These are phyloP conservation scores for Theobroma grandiflorum DNA, from an alignment of 441 rosid genomes.

Conservation along the genomic window DNA sequence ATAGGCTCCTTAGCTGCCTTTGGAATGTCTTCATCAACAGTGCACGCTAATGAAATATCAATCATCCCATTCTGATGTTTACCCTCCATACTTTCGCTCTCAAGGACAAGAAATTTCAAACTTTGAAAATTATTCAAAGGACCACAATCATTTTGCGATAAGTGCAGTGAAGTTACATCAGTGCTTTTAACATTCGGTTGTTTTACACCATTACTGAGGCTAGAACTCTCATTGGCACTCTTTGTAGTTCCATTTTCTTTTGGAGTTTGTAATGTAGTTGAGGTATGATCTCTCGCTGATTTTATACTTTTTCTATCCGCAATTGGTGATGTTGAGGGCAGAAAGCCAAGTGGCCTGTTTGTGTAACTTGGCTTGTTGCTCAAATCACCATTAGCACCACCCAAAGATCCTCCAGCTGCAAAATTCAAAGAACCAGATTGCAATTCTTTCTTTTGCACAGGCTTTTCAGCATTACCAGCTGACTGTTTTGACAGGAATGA, in stretches of 20 bases:
- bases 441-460: slow-evolving; percentile 43
- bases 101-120: slow-evolving; percentile 61
- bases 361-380: slow-evolving; percentile 35
- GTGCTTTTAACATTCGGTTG: slow-evolving; percentile 41
- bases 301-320: slow-evolving; percentile 41
- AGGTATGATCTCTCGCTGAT: slow-evolving; percentile 30
- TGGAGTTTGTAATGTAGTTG: slow-evolving; percentile 33
- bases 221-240: slow-evolving; percentile 30
- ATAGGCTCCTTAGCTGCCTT: slow-evolving; percentile 48
- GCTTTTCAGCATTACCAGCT: slow-evolving; percentile 51
- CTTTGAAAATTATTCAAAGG: slow-evolving; percentile 42
- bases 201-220: slow-evolving; percentile 54
- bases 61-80: slow-evolving; percentile 37
- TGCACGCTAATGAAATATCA: slow-evolving; percentile 1
- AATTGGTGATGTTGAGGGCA: slow-evolving; percentile 39
- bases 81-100: slow-evolving; percentile 40
- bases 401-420: slow-evolving; percentile 46
- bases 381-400: slow-evolving; percentile 43
- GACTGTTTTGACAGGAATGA: slow-evolving; percentile 56
- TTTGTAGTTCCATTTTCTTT: slow-evolving; percentile 56
- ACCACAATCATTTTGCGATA: slow-evolving; percentile 50
- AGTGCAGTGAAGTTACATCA: slow-evolving; percentile 39
- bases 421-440: slow-evolving; percentile 63
- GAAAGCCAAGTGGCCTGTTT: slow-evolving; percentile 41
- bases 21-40: slow-evolving; percentile 35